A percentile compares a stretch with the other conserved stretches of the same genome.
Conservation (phyloP, 805 yeast genomes). For the Yarrowia porcina region DNA sequence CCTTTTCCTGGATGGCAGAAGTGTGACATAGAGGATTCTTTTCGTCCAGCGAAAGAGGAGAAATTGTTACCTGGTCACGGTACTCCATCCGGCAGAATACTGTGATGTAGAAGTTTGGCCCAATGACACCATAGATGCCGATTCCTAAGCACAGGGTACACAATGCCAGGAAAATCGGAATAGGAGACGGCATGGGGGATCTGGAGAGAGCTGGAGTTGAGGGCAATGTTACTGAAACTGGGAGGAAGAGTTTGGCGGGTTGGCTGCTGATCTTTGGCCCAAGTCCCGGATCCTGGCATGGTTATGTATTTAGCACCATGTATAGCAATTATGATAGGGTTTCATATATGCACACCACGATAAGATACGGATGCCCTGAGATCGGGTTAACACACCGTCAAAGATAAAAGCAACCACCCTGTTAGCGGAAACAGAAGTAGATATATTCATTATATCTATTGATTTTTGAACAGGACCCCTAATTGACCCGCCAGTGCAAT, state of each 20-base stretch:
- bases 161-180: constrained; percentile 16
- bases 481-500: neutral
- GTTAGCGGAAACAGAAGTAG: too few relatives aligned
- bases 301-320: constrained; percentile 1
- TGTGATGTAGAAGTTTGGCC: constrained; percentile 17
- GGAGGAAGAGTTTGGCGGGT: neutral
- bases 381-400: too few relatives aligned
- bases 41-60: constrained; percentile 4
- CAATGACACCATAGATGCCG: constrained; percentile 20
- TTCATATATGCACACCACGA: neutral
- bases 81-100: constrained; percentile 6
- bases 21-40: constrained; percentile 20
- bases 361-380: neutral
- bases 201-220: neutral
- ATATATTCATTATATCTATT: too few relatives aligned
- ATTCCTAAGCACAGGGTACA: neutral
- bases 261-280: neutral
- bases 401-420: too few relatives aligned
- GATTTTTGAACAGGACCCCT: too few relatives aligned
- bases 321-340: neutral
- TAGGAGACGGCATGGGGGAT: neutral
- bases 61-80: neutral
- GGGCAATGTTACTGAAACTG: neutral
- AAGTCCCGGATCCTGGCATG: neutral
- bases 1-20: neutral